A percentile compares a stretch with the other conserved stretches of the same genome.
Conservation (phyloP, 768 basidiomycete genomes). For the Boletus subparvulus region DNA sequence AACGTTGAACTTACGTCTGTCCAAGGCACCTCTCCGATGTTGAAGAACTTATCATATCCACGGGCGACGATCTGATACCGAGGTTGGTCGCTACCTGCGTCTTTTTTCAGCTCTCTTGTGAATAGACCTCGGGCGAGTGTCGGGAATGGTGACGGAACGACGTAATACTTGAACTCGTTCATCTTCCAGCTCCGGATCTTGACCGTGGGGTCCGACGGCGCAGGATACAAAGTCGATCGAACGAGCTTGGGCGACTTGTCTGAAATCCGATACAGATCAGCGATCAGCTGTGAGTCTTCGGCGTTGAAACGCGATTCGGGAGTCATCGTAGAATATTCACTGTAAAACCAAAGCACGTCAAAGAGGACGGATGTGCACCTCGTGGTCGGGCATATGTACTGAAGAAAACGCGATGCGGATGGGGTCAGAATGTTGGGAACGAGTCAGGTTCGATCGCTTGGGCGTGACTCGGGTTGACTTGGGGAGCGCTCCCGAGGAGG, state of each 20-base stretch:
- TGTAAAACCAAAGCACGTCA: conserved; percentile 4
- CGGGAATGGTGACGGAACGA: conserved; percentile 87
- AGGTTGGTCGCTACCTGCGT: conserved; percentile 33
- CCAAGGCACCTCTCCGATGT: conserved; percentile 95
- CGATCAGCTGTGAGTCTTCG: conserved; percentile 61
- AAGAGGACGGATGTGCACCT: not conserved
- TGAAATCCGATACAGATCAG: conserved; percentile 51
- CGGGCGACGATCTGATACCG: conserved; percentile 71
- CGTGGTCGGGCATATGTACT: conserved; percentile 14
- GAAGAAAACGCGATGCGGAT: not conserved
- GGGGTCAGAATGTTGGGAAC: conserved; percentile 2
- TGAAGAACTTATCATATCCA: conserved; percentile 99
- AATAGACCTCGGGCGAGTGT: conserved; percentile 94
- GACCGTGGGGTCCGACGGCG: conserved; percentile 55
- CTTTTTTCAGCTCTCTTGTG: conserved; percentile 49
- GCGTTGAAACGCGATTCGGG: conserved; percentile 19
- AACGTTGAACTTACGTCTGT: conserved; percentile 62
- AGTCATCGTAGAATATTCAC: conserved; percentile 17
- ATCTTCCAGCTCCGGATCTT: conserved; percentile 89
- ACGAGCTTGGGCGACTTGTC: conserved; percentile 64
- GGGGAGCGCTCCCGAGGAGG: not conserved
- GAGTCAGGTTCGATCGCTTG: not conserved
- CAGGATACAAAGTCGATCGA: conserved; percentile 52
- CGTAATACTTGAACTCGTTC: conserved; percentile 94
- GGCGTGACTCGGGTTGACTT: conserved; percentile 5